Evolutionary conservation across 73 alveolate species (phyloP).

Genomic region (Paramecium pentaurelia): DNA sequence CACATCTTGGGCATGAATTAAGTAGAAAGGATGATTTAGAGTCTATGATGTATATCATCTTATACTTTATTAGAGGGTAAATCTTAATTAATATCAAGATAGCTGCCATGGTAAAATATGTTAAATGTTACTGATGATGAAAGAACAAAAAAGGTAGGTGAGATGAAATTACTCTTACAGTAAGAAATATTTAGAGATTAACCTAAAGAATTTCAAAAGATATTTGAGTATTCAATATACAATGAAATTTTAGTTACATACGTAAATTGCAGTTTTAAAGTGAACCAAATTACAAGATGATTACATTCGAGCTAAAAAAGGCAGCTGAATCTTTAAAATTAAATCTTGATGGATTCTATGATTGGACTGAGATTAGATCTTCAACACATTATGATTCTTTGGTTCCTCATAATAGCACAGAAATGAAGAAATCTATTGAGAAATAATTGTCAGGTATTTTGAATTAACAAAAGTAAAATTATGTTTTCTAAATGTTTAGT

Average conservation of each 20-base stretch:
- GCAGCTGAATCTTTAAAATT: conserved; percentile 16
- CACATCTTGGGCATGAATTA: conserved; percentile 85
- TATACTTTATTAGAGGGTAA: conserved; percentile 68
- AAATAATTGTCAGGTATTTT: background rate
- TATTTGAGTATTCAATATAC: background rate
- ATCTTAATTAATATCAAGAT: background rate
- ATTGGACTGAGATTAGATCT: background rate
- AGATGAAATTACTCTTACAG: conserved; percentile 65
- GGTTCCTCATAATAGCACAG: background rate
- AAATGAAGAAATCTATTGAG: background rate
- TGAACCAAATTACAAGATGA: conserved; percentile 3
- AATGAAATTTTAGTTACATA: background rate
- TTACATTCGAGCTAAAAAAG: background rate
- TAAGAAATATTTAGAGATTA: background rate
- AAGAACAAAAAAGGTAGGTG: conserved; percentile 83
- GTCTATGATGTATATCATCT: conserved; percentile 73
- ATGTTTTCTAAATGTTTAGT: background rate
- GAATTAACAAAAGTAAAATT: background rate
- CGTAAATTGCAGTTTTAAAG: background rate
- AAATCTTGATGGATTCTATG: conserved; percentile 15
- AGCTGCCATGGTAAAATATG: conserved; percentile 94
- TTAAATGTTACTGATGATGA: conserved; percentile 84
- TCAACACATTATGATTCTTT: background rate
- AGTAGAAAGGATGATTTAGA: conserved; percentile 84
- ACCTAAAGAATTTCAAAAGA: background rate